Percentiles rank a stretch among this genome's conserved stretches.
phyloP scores from a whole-genome alignment of 768 basidiomycete species.

The Candolleomyces aberdarensis region DNA sequence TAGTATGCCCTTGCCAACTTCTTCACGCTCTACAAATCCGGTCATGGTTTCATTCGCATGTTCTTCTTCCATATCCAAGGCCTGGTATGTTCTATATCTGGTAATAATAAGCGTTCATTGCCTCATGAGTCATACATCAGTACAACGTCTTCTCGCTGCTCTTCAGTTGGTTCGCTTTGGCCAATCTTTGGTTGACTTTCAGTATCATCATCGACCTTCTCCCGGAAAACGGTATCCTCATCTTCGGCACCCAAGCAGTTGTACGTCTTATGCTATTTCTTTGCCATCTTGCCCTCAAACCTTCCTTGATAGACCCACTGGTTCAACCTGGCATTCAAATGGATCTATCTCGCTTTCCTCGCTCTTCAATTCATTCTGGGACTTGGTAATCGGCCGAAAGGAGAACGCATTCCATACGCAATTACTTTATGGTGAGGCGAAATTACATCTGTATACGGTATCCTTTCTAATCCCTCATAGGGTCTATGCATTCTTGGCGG shows the following conservation, averaged over 20 bases:
- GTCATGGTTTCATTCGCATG: slow-evolving; percentile 88
- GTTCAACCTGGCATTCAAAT: slow-evolving; percentile 78
- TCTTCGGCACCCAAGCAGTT: too few species aligned
- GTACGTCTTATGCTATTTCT: slow-evolving; percentile 38
- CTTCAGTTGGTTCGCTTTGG: slow-evolving; percentile 92
- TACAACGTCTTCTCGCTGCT: slow-evolving; percentile 83
- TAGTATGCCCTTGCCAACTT: slow-evolving; percentile 85
- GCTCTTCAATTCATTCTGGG: slow-evolving; percentile 68
- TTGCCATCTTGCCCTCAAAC: not conserved
- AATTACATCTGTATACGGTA: slow-evolving; percentile 17
- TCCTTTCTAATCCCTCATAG: slow-evolving; percentile 54
- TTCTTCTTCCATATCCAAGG: slow-evolving; percentile 96
- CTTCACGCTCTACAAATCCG: slow-evolving; percentile 81
- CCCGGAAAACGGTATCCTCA: slow-evolving; percentile 31
- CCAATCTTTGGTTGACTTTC: slow-evolving; percentile 93
- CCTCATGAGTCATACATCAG: slow-evolving; percentile 29
- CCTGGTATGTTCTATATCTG: slow-evolving; percentile 48
- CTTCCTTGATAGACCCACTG: slow-evolving; percentile 64
- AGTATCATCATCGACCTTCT: slow-evolving; percentile 86
- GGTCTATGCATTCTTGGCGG: slow-evolving; percentile 79
- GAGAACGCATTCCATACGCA: slow-evolving; percentile 70
- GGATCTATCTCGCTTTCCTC: slow-evolving; percentile 83
- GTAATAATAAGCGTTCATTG: not conserved
- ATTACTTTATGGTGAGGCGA: slow-evolving; percentile 61
- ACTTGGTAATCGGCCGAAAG: slow-evolving; percentile 81